A percentile compares a stretch with the other conserved stretches of the same genome.
Evolutionary conservation across 2,329 filamentous ascomycete species (phyloP).

Genomic region (Blastomyces parvus): DNA sequence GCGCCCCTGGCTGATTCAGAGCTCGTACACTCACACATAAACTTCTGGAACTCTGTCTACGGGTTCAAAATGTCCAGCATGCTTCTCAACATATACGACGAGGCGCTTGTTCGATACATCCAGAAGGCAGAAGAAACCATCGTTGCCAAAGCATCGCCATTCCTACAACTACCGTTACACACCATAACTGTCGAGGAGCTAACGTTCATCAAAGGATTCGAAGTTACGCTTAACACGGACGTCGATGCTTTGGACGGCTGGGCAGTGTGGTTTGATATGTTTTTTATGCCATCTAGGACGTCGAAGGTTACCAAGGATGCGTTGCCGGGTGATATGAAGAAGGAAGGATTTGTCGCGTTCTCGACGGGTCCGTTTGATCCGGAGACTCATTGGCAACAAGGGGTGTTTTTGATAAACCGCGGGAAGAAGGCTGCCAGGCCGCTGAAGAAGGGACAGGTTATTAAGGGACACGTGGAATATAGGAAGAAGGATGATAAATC

Average conservation of each 20-base stretch:
- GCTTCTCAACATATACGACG: slow-evolving; percentile 71
- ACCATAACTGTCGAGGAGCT: slow-evolving; percentile 62
- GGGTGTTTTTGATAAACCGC: slow-evolving; percentile 60
- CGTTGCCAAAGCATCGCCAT: slow-evolving; percentile 49
- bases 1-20: slow-evolving; percentile 71
- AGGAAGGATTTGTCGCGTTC: slow-evolving; percentile 61
- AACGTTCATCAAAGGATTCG: slow-evolving; percentile 61
- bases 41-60: slow-evolving; percentile 87
- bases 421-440: slow-evolving; percentile 39
- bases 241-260: slow-evolving; percentile 72
- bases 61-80: slow-evolving; percentile 92
- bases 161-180: slow-evolving; percentile 69
- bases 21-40: slow-evolving; percentile 65
- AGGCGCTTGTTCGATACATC: slow-evolving; percentile 58
- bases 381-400: slow-evolving; percentile 87
- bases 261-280: slow-evolving; percentile 87
- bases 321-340: slow-evolving; percentile 50
- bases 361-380: slow-evolving; percentile 71
- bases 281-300: slow-evolving; percentile 61
- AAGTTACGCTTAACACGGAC: slow-evolving; percentile 51
- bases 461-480: slow-evolving; percentile 62
- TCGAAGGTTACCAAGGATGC: slow-evolving; percentile 45
- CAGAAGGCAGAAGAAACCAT: slow-evolving; percentile 52
- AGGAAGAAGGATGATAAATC: slow-evolving; percentile 59
- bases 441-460: slow-evolving; percentile 46